phyloP scores from a whole-genome alignment of 2,329 filamentous ascomycete genomes.

The Penicillium fuscoglaucum region DNA sequence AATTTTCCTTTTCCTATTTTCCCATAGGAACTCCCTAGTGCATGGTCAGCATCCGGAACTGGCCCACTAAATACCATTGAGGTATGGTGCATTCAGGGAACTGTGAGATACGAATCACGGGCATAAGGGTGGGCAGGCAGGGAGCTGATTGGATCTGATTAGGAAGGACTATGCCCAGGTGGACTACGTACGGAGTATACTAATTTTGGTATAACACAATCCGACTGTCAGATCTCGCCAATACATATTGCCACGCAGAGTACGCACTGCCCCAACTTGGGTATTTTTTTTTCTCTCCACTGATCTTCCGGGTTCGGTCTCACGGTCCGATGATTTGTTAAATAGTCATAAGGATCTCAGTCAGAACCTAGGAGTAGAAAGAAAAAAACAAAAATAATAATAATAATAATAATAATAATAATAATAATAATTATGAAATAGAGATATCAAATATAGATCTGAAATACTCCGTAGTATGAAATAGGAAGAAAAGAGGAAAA shows the following conservation, averaged over 20 bases:
- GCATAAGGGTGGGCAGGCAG: not conserved
- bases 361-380: not conserved
- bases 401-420: too few relatives aligned
- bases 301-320: conserved; percentile 4
- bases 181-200: not conserved
- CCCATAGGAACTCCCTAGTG: not conserved
- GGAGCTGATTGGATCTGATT: conserved; percentile 16
- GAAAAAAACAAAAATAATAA: too few relatives aligned
- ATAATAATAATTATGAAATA: too few relatives aligned
- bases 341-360: conserved; percentile 2
- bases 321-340: conserved; percentile 1
- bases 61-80: not conserved
- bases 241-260: conserved; percentile 19
- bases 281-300: not conserved
- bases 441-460: not conserved
- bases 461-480: not conserved
- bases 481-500: not conserved
- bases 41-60: conserved; percentile 4
- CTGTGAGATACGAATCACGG: conserved; percentile 1
- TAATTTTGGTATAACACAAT: conserved; percentile 15
- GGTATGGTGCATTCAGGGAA: not conserved
- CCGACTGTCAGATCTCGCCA: conserved; percentile 23
- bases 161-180: conserved; percentile 9
- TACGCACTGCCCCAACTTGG: not conserved
- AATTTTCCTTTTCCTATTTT: not conserved